Evolutionary conservation across 2,329 filamentous ascomycete species (phyloP).

Genomic region (Lachnellula subtilissima): DNA sequence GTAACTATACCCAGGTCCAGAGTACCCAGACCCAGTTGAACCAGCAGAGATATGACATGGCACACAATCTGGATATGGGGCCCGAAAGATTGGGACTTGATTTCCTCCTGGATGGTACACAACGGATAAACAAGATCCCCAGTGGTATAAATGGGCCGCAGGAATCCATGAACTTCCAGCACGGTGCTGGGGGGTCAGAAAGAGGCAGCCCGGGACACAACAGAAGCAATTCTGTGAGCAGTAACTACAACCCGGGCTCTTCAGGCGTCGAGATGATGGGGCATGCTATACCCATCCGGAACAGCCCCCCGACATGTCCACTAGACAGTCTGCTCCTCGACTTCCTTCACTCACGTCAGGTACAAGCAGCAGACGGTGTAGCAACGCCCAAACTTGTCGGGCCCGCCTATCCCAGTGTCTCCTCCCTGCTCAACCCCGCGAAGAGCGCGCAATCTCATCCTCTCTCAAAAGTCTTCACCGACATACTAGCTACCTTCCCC

Average conservation of each 20-base stretch:
- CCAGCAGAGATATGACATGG: slow-evolving; percentile 46
- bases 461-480: slow-evolving; percentile 77
- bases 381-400: slow-evolving; percentile 63
- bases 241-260: slow-evolving; percentile 21
- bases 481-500: slow-evolving; percentile 80
- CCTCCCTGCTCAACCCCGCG: slow-evolving; percentile 69
- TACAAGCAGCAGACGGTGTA: slow-evolving; percentile 61
- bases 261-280: slow-evolving; percentile 19
- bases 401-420: slow-evolving; percentile 74
- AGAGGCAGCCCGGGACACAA: slow-evolving; percentile 17
- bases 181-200: slow-evolving; percentile 10
- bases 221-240: slow-evolving; percentile 22
- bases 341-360: slow-evolving; percentile 66
- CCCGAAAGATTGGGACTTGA: slow-evolving; percentile 67
- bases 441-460: slow-evolving; percentile 62
- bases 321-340: slow-evolving; percentile 76
- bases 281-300: slow-evolving; percentile 42
- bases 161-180: slow-evolving; percentile 34
- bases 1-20: slow-evolving; percentile 29
- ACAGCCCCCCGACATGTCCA: slow-evolving; percentile 66
- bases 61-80: slow-evolving; percentile 55
- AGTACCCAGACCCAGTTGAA: slow-evolving; percentile 31
- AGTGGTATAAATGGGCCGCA: slow-evolving; percentile 46
- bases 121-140: slow-evolving; percentile 49
- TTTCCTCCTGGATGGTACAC: slow-evolving; percentile 62